phyloP scores from a whole-genome alignment of 2,329 filamentous ascomycete species.

The Aaosphaeria arxii region DNA sequence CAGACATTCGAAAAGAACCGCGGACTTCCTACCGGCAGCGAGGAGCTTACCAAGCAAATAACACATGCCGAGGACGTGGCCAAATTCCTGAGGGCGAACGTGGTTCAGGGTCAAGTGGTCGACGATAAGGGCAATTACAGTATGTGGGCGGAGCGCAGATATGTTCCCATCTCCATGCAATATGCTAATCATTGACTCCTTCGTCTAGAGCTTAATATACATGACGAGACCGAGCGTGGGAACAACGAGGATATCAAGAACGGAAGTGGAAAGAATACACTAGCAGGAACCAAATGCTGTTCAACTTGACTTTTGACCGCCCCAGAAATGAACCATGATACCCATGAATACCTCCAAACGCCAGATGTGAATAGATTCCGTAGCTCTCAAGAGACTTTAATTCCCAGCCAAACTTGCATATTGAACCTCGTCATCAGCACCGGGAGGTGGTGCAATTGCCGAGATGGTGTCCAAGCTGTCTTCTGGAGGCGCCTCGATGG shows the following conservation, averaged over 20 bases:
- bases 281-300: slow-evolving; percentile 38
- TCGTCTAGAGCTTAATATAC: slow-evolving; percentile 73
- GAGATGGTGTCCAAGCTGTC: slow-evolving; percentile 44
- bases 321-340: slow-evolving; percentile 27
- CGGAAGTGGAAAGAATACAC: slow-evolving; percentile 39
- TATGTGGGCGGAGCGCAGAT: slow-evolving; percentile 41
- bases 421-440: slow-evolving; percentile 71
- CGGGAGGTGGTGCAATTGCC: slow-evolving; percentile 73
- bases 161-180: neutral
- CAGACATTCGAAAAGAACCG: slow-evolving; percentile 69
- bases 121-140: slow-evolving; percentile 57
- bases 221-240: slow-evolving; percentile 84
- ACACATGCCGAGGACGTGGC: slow-evolving; percentile 81
- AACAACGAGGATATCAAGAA: slow-evolving; percentile 89
- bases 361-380: neutral
- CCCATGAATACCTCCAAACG: slow-evolving; percentile 15
- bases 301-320: slow-evolving; percentile 30
- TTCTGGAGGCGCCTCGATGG: slow-evolving; percentile 41
- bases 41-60: slow-evolving; percentile 63
- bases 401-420: slow-evolving; percentile 86
- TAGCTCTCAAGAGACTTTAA: slow-evolving; percentile 42
- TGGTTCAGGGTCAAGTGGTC: slow-evolving; percentile 74
- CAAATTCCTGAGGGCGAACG: slow-evolving; percentile 72
- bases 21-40: slow-evolving; percentile 54
- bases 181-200: slow-evolving; percentile 11